phyloP scores from a whole-genome alignment of 129 eudicot species.

The Erigeron canadensis region DNA sequence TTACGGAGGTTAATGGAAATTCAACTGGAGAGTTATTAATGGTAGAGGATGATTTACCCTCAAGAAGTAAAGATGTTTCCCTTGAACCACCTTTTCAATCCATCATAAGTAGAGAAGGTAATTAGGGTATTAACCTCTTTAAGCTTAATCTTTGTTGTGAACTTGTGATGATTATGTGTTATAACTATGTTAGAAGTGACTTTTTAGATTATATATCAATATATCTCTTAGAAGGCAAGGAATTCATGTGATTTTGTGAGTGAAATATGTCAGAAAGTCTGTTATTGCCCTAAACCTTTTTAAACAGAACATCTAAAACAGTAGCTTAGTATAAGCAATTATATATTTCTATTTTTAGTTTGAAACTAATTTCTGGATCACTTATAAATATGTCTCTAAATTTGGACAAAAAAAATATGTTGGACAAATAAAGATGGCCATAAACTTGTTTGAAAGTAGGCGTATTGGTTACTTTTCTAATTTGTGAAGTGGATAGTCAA shows the following conservation, averaged over 20 bases:
- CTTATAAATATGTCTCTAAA: no score
- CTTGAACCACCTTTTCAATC: constrained; percentile 64
- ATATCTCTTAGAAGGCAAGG: not conserved
- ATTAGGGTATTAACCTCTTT: not conserved
- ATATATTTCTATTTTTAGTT: no score
- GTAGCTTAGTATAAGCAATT: no score
- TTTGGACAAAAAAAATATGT: no score
- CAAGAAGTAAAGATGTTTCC: constrained; percentile 38
- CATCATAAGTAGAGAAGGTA: constrained; percentile 44
- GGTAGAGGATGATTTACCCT: constrained; percentile 44
- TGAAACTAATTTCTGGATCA: no score
- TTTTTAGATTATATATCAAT: not conserved
- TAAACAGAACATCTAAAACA: no score
- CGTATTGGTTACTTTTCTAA: no score
- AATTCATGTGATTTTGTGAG: not conserved
- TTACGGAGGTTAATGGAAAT: constrained; percentile 33
- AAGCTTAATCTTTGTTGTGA: not conserved
- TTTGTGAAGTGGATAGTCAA: no score
- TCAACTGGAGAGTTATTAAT: constrained; percentile 32
- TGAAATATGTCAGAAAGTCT: not conserved
- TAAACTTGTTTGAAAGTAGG: no score
- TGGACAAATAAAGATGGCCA: no score
- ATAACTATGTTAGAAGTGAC: not conserved
- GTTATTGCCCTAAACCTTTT: no score
- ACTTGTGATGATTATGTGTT: not conserved